Evolutionary conservation across 2,329 filamentous ascomycete genomes (phyloP).

Genomic region (Fusarium denticulatum): DNA sequence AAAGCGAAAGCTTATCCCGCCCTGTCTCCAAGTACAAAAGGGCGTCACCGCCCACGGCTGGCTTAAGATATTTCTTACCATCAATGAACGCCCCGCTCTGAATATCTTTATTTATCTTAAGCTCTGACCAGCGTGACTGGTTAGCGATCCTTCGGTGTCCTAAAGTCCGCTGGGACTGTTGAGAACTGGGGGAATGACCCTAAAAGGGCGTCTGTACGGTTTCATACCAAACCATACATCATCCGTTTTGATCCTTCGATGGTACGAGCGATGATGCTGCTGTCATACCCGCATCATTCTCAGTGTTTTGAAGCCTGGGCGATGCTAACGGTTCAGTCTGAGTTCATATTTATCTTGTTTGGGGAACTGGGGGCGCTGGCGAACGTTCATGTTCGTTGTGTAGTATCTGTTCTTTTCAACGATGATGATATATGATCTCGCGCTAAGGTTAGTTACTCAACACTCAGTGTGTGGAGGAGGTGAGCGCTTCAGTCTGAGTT

Average conservation of each 20-base stretch:
- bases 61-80: neutral
- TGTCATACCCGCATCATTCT: neutral
- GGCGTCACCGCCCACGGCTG: rapidly evolving
- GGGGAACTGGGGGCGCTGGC: neutral
- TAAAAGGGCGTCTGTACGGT: rapidly evolving
- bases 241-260: neutral
- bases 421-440: neutral
- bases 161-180: rapidly evolving
- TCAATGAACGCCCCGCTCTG: rapidly evolving
- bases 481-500: neutral
- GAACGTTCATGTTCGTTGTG: no score
- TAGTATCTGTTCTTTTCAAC: neutral
- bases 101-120: neutral
- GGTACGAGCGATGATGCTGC: neutral
- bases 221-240: neutral
- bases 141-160: rapidly evolving
- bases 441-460: neutral
- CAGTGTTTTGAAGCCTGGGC: rapidly evolving
- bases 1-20: neutral
- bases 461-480: neutral
- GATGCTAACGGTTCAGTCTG: neutral
- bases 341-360: neutral
- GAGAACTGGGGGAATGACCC: rapidly evolving
- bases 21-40: neutral
- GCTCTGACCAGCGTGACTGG: neutral